Evolutionary conservation across 257 asterid genomes (phyloP), one percentile per base, ranked within the genome.

Genomic region (Forsythia viridissima): DNA sequence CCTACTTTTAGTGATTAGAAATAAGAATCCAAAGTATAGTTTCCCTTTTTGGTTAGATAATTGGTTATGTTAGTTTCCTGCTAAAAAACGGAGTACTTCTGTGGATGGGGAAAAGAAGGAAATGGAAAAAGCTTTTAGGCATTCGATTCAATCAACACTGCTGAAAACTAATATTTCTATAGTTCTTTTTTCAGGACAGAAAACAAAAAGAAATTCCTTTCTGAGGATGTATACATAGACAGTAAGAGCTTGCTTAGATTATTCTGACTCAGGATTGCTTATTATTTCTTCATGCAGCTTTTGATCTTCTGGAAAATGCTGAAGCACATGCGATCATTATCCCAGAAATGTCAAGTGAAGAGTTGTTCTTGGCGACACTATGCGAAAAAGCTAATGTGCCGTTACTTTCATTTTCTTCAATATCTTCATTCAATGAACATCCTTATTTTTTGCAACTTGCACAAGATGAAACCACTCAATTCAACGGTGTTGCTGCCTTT

Each of bases 371-470:
- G 76, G 82, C 83, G 10, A 57, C 48, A 6, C 61, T 89, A 8
- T 80, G 67, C 4, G 80, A 74, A 67, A 80, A 84, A 79, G 82
- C 72, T 73, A 51, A 70, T 37, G 85, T 85, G 71, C 87, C 88
- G 2, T 44, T 85, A 46, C 76, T 89, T 76, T 83, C 90, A 7
- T 73, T 86, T 44, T 52, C 88, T 51, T 78, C 88, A 41, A 8
- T 76, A 12, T 41, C 83, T 3, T 82, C 87, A 0, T 51, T 73
- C 11, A 18, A 66, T 34, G 37, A 65, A 37, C 66, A 78, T 77
- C 87, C 88, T 80, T 84, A 76, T 67, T 79, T 75, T 30, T 20
- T 89, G 52, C 92, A 89, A 71, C 76, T 87, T 70, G 55, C 81
- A 18, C 82, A 79, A 78, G 87, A 87, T 40, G 85, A 83, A 65